Percentiles rank a stretch among this genome's conserved stretches.
Evolutionary conservation across 352 stramenopile species (phyloP).

Genomic region (Plasmopara viticola): DNA sequence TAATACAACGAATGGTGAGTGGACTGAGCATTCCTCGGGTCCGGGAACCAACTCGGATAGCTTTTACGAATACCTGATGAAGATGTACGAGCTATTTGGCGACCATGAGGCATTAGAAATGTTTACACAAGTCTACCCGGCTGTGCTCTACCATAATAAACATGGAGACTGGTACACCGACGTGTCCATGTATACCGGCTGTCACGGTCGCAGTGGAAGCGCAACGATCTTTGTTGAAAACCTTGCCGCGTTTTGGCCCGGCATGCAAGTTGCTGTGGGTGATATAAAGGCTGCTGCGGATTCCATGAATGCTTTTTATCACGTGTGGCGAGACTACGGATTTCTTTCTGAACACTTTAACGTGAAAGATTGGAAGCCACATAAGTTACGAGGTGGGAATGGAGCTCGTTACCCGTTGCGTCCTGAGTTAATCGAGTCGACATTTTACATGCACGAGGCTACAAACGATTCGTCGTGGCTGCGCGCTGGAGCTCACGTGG

Average conservation of each 20-base stretch:
- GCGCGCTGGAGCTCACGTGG: slow-evolving; percentile 60
- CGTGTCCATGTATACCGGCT: slow-evolving; percentile 80
- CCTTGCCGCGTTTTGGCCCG: slow-evolving; percentile 95
- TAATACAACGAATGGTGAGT: slow-evolving; percentile 84
- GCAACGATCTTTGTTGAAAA: slow-evolving; percentile 73
- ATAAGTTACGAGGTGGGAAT: slow-evolving; percentile 32
- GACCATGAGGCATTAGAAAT: slow-evolving; percentile 91
- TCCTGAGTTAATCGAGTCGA: slow-evolving; percentile 97
- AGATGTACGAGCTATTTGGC: slow-evolving; percentile 94
- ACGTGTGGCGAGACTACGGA: slow-evolving; percentile 91
- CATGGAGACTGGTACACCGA: slow-evolving; percentile 84
- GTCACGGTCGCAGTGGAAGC: slow-evolving; percentile 28
- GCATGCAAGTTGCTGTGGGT: slow-evolving; percentile 92
- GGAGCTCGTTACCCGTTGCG: slow-evolving; percentile 89
- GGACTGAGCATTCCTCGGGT: slow-evolving; percentile 73
- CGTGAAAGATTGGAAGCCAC: slow-evolving; percentile 69
- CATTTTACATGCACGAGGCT: slow-evolving; percentile 92
- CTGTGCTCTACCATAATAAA: slow-evolving; percentile 61
- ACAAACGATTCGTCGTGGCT: slow-evolving; percentile 82
- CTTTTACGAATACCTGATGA: slow-evolving; percentile 98
- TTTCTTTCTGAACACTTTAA: slow-evolving; percentile 97
- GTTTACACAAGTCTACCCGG: slow-evolving; percentile 70
- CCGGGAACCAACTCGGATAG: slow-evolving; percentile 94
- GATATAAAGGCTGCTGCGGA: slow-evolving; percentile 75
- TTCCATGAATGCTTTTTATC: slow-evolving; percentile 93